phyloP scores from a whole-genome alignment of 208 protist species.

The Trypanosoma caninum region DNA sequence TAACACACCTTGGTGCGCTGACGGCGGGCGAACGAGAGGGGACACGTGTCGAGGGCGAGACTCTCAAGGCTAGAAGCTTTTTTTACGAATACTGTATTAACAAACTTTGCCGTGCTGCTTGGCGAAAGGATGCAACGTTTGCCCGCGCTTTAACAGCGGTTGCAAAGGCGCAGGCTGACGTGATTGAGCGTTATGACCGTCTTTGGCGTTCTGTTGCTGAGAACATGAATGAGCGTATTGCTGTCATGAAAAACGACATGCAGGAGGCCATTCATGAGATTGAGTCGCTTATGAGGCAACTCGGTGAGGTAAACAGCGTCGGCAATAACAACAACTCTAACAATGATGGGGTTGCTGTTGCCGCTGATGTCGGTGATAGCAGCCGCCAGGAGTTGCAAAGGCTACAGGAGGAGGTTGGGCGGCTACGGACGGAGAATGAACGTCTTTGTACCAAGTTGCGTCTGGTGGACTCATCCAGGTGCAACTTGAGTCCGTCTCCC shows the following conservation, averaged over 20 bases:
- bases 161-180: constrained; percentile 28
- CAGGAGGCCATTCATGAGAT: constrained; percentile 63
- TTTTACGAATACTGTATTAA: constrained; percentile 79
- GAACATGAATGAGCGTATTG: constrained; percentile 42
- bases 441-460: constrained; percentile 28
- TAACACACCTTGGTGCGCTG: constrained; percentile 60
- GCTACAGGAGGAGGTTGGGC: constrained; percentile 31
- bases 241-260: constrained; percentile 61
- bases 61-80: constrained; percentile 68
- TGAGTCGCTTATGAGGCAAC: constrained; percentile 50
- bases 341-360: too few species aligned
- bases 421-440: constrained; percentile 43
- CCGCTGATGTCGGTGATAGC: too few species aligned
- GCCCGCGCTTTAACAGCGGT: constrained; percentile 38
- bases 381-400: constrained; percentile 21
- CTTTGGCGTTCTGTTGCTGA: constrained; percentile 59
- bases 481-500: neutral
- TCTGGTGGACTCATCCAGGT: constrained; percentile 18
- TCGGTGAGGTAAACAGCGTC: neutral
- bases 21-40: constrained; percentile 47
- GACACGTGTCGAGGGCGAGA: constrained; percentile 52
- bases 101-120: constrained; percentile 30
- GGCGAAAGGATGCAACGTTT: constrained; percentile 31
- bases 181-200: constrained; percentile 66
- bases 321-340: neutral